Base-by-base conservation (phyloP, 768 basidiomycete species). In the Tricholoma furcatifolium region DNA sequence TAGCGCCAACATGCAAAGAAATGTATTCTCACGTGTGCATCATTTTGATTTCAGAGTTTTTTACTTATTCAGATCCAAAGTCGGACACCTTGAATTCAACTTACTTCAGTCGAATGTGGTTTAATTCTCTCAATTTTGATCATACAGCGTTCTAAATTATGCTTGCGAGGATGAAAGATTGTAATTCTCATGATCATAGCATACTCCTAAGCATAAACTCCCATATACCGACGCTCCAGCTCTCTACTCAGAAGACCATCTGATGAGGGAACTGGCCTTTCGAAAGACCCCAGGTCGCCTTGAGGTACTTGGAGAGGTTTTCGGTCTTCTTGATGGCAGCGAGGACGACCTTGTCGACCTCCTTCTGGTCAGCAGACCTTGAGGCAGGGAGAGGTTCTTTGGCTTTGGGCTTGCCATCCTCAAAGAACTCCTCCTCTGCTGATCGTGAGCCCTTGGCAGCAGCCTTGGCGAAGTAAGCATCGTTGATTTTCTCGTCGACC, bases 201-300 rank as follows among this genome's bases (percentile, higher is more conserved):
- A 66, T 68, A 64, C 67, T 62, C 60, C 59, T 63, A 64, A 50
- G 54, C 53, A 60, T 54, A 62, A 43, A 55, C 53, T 53, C 43
- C 45, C 49, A 43, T 53, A 60, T 51, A 50, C 50, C 49, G 54
- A 42, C 38, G 45, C 60, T 40, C 50, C 54, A 54, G 43, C 48
- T 54, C 60, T 51, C 57, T 53, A 43, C 60, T 80, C 77, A 98
- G 81, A 97, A 98, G 58, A 82, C 82, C 76, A 99, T 70, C 75
- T 91, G 84, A 78, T 99, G 97, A 68, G 97, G 92, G 80, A 81
- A 93, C 77, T 98, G 93, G 56, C 95, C 93, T 82, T 95, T 97
- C 62, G 92, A 93, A 57, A 99, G 81, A 68, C 93, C 93, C 80
- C 90, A 99, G 67, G 81, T 85, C 51, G 95, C 83, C 70, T 87